Base-by-base conservation (phyloP, 805 yeast species). In the Hemisphaericaspora nanyangensis region DNA sequence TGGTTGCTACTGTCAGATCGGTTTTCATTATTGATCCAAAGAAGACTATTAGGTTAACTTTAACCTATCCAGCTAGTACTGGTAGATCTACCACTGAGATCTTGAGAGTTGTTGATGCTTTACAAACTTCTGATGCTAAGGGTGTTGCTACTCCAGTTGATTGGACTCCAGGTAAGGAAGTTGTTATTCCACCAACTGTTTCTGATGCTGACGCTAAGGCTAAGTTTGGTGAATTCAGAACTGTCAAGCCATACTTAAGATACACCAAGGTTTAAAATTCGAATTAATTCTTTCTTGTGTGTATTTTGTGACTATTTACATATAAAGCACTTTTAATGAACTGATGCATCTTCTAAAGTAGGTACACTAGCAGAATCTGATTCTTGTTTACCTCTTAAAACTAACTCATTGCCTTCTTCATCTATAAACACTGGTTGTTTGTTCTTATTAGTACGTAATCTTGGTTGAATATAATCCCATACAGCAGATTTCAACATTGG, bases 1-100 rank as follows among this genome's bases (percentile, higher is more conserved):
- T 76, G 45, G 81, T 80, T 46, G 68, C 80, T 51, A 82, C 88
- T 33, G 79, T 82, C 47, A 72, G 89, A 61, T 79, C 86, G 7
- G 87, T 81, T 13, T 81, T 80, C 58, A 70, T 82, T 51, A 80
- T 82, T 57, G 88, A 82, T 60, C 85, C 86, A 42, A 57, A 65
- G 41, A 79, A 80, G 62, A 79, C 72, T 49, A 70, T 82, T 42
- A 69, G 88, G 60, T 66, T 80, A 54, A 76, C 70, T 42, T 66
- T 82, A 60, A 65, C 85, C 17, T 82, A 82, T 60, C 89, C 88
- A 29, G 83, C 87, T 30, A 77, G 85, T 8, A 76, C 83, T 29
- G 88, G 89, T 46, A 72, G 89, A 68, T 82, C 82, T 71, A 78
- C 88, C 17, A 82, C 86, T 37, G 89, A 82, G 58, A 79, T 82